Evolutionary conservation across 805 yeast genomes (phyloP).

Genomic region (Yarrowia sp.): DNA sequence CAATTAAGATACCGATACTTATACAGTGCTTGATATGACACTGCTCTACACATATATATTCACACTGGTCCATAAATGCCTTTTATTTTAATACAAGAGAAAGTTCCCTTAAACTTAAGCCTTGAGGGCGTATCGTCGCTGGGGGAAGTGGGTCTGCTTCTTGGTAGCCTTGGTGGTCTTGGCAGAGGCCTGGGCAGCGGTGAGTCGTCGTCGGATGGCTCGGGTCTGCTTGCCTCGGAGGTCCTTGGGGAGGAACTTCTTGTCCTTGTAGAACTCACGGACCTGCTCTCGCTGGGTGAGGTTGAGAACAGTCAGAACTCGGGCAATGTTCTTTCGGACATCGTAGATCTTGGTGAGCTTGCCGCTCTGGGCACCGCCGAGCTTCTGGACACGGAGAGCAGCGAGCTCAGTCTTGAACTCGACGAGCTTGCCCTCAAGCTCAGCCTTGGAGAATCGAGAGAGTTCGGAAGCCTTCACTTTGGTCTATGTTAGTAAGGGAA

Average conservation of each 20-base stretch:
- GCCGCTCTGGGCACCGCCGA: conserved; percentile 72
- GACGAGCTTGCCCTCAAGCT: conserved; percentile 89
- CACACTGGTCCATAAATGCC: conserved; percentile 23
- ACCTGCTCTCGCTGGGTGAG: conserved; percentile 93
- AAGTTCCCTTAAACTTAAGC: conserved; percentile 53
- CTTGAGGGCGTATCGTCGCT: conserved; percentile 97
- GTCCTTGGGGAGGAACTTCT: conserved; percentile 94
- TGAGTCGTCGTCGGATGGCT: conserved; percentile 96
- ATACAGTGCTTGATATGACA: no score
- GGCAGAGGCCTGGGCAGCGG: conserved; percentile 78
- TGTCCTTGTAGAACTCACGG: conserved; percentile 84
- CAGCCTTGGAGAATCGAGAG: conserved; percentile 95
- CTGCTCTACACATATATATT: background rate
- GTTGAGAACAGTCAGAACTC: conserved; percentile 95
- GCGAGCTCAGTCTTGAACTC: conserved; percentile 97
- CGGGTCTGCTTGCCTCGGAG: conserved; percentile 99
- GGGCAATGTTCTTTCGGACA: conserved; percentile 98
- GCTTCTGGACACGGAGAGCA: conserved; percentile 91
- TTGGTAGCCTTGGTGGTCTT: conserved; percentile 87
- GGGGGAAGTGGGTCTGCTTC: conserved; percentile 95
- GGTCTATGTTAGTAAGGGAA: conserved; percentile 15
- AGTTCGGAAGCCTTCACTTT: conserved; percentile 86
- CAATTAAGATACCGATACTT: no score
- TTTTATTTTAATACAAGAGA: conserved; percentile 25
- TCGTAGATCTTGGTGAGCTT: conserved; percentile 89